Conservation (phyloP, 768 basidiomycete species). For the Calocybe gangraenosa region DNA sequence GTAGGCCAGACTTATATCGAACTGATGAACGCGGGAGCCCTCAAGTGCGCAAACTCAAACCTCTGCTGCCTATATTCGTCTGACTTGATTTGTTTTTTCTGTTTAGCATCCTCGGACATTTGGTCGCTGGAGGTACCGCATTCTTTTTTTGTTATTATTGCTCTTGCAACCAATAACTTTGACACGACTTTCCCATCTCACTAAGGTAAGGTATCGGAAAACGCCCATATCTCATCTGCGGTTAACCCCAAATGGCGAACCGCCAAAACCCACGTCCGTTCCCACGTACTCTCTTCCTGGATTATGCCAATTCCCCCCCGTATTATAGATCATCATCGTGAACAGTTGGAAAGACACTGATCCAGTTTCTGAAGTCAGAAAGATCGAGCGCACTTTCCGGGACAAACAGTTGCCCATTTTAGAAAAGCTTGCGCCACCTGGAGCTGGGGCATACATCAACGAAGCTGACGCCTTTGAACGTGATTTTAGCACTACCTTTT, state of each 20-base stretch:
- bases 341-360: conserved; percentile 15
- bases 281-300: not conserved
- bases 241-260: conserved; percentile 31
- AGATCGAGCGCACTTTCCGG: conserved; percentile 19
- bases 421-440: conserved; percentile 20
- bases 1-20: conserved; percentile 20
- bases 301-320: not conserved
- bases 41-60: conserved; percentile 3
- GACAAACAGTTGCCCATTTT: conserved; percentile 22
- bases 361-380: conserved; percentile 13
- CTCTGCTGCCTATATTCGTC: not conserved
- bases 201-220: conserved; percentile 30
- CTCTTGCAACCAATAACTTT: too few relatives aligned
- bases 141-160: too few relatives aligned
- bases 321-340: conserved; percentile 13
- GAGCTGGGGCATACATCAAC: conserved; percentile 29
- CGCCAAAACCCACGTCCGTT: conserved; percentile 32
- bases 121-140: conserved; percentile 19
- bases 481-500: conserved; percentile 28
- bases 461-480: conserved; percentile 29
- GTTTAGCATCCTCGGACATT: conserved; percentile 16
- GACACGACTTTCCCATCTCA: too few relatives aligned
- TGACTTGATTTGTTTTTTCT: not conserved
- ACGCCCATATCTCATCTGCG: conserved; percentile 27
- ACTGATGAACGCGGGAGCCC: conserved; percentile 17